Evolutionary conservation across 2,329 filamentous ascomycete species (phyloP), one percentile per base, ranked within the genome.

Genomic region (Mollisia scopiformis): DNA sequence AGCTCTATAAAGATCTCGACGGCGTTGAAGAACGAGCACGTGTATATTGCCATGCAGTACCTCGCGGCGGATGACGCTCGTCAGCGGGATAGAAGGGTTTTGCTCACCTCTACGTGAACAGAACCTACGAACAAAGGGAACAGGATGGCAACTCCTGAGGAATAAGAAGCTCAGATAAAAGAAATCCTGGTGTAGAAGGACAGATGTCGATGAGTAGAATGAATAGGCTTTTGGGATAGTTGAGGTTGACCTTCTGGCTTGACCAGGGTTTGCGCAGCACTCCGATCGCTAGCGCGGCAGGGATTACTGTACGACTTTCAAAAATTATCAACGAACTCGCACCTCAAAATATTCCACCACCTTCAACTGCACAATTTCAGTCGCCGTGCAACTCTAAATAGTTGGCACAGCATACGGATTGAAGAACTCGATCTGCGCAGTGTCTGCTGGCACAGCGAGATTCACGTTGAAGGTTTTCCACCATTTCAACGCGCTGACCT

Each of bases 91-190:
- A 51, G 49, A 28, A 51, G 27, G 28, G 28, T 25, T 16, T 28
- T 33, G 49, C 49, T 51, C 30, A 51, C 49, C 49, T 30, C 49
- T 51, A 6, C 30, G n/a, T 14, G 28, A 5, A 28, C 43, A 7
- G 43, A 10, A 27, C 43, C 28, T 25, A 23, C 23, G 23, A 23
- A 47, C 11, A 16, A 46, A 46, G 19, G 43, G 21, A 4, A 47
- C 23, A 16, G 23, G 3, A 14, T 10, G 25, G 10, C 23, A 16
- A 10, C 43, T 37, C 16, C 30, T 62, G 6, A 51, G 39, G 10
- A 56, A 46, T 31, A 49, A 55, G 27, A 58, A 58, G 43, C 55
- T 51, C 14, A 28, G 23, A 28, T 55, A 51, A n/a, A 51, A 51
- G 49, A 51, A 51, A 33, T 27, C 43, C 43, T 27, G 21, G 21